A percentile compares a stretch with the other conserved stretches of the same genome.
phyloP scores from a whole-genome alignment of 768 basidiomycete species.

The Pleurotus tuber-regium region DNA sequence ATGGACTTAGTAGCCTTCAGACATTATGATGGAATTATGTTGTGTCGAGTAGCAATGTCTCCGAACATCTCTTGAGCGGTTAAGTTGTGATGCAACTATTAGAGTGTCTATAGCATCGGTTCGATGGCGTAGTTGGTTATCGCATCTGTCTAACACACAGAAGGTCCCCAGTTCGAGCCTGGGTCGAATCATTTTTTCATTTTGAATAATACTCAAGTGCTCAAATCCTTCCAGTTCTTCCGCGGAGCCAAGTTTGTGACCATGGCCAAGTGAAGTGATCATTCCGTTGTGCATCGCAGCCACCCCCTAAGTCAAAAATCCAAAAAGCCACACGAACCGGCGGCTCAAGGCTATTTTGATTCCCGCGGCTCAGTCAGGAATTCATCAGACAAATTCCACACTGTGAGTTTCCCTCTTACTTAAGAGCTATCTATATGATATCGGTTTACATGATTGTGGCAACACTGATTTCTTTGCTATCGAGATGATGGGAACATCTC shows the following conservation, averaged over 20 bases:
- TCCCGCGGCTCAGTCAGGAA: neutral
- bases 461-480: too few relatives aligned
- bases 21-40: too few relatives aligned
- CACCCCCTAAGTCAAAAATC: too few relatives aligned
- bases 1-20: neutral
- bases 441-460: neutral
- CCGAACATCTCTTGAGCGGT: too few relatives aligned
- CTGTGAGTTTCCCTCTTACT: neutral
- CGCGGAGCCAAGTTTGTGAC: too few relatives aligned
- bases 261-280: too few relatives aligned
- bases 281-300: too few relatives aligned
- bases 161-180: conserved; percentile 73
- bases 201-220: neutral
- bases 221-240: neutral
- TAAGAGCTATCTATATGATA: too few relatives aligned
- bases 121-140: conserved; percentile 77
- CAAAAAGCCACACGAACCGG: neutral
- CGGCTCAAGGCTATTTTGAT: neutral
- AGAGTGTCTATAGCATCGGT: neutral
- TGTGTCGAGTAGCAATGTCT: too few relatives aligned
- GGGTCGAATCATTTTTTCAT: conserved; percentile 41
- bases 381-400: neutral
- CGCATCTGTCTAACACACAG: conserved; percentile 84
- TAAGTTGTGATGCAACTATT: too few relatives aligned
- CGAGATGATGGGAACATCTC: conserved; percentile 3